Evolutionary conservation across 1,284 basidiomycete genomes (phyloP), one percentile per base, ranked within the genome.

Genomic region (Mycosarcoma maydis): DNA sequence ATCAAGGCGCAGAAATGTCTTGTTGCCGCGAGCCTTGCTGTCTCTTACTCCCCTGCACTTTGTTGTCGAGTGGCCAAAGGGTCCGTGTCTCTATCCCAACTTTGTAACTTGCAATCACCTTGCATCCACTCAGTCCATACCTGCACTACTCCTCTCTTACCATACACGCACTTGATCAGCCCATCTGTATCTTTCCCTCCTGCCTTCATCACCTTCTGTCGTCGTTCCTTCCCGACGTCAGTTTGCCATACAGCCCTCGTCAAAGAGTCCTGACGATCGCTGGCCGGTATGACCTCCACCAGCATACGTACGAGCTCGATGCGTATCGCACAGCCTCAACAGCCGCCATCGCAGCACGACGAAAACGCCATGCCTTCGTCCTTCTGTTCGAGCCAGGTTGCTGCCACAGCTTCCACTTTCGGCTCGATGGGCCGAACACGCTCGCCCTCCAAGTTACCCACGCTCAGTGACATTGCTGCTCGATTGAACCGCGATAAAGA

Each of bases 381-480:
- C 2, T 39, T 44, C 5, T 52, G 52, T 32, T 51, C 56, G 1
- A 24, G 11, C n/a, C 32, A 39, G 19, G 22, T 26, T 2, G 43
- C 38, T 17, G 30, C 6, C 17, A 14, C 45, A 19, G 26, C 52
- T 26, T 49, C 53, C 2, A 44, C 52, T 16, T 38, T 47, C 8
- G 34, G 56, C 3, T 46, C 32, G 13, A 16, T 42, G 4, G 16
- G 22, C 10, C 43, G 33, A 7, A 14, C 41, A 8, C 45, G 55
- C 19, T 64, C 66, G 2, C 55, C 51, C 2, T 59, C 55, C 37
- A 73, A 69, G 51, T 29, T 68, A 43, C 72, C 72, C 0, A 75
- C 60, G 6, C 62, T 75, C 42, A 70, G 69, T 34, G 72, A 75
- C n/a, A 72, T 75, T 30, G 69, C 69, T 22, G 72, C 72, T 5